Conservation (phyloP, 192 early-diverging fungal species). For the Rhizoclosmatium globosum region DNA sequence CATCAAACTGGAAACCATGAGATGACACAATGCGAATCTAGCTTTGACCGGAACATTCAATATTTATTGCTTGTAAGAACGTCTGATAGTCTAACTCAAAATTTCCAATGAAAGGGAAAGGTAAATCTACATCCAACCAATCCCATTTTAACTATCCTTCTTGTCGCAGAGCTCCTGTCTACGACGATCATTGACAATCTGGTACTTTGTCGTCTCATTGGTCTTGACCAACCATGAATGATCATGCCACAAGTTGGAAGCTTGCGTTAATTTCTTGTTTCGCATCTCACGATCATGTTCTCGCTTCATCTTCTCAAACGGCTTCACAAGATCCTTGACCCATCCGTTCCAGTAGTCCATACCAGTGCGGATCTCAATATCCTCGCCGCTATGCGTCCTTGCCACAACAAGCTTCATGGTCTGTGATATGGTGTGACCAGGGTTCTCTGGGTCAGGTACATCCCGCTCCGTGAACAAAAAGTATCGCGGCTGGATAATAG, state of each 20-base stretch:
- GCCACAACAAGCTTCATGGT: constrained; percentile 17
- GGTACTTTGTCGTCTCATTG: background rate
- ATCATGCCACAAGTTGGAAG: background rate
- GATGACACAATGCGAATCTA: too few species aligned
- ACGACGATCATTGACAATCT: background rate
- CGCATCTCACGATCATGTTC: background rate
- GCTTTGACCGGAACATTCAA: too few species aligned
- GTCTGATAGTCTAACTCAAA: background rate
- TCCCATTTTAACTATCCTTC: background rate
- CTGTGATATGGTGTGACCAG: background rate
- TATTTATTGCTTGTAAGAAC: background rate
- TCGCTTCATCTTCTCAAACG: constrained; percentile 6
- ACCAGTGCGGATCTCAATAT: constrained; percentile 3
- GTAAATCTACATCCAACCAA: background rate
- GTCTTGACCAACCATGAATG: background rate
- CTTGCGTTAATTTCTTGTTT: background rate
- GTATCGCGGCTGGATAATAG: background rate
- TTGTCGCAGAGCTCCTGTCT: background rate
- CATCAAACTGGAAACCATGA: too few species aligned
- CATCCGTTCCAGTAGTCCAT: constrained; percentile 17
- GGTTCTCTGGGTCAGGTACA: background rate
- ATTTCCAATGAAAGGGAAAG: background rate
- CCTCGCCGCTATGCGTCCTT: background rate
- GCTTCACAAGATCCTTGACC: constrained; percentile 17
- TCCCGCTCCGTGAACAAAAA: constrained; percentile 30